Evolutionary conservation across 805 yeast species (phyloP).

Genomic region (Barnettozyma siamensis): DNA sequence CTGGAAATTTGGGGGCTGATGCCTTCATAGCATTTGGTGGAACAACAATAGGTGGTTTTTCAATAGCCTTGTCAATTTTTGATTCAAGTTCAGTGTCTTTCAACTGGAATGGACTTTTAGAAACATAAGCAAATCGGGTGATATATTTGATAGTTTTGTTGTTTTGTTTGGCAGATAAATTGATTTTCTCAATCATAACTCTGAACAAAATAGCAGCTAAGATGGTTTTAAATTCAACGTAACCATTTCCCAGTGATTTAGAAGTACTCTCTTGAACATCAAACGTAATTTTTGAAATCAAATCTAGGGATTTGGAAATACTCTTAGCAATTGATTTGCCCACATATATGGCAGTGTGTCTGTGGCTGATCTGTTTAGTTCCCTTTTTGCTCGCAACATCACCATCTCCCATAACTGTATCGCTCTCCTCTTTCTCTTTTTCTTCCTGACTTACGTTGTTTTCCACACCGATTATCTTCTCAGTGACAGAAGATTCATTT

Average conservation of each 20-base stretch:
- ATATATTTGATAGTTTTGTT: conserved; percentile 6
- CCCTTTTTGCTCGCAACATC: background rate
- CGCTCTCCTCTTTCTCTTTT: background rate
- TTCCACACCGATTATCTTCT: too few species aligned
- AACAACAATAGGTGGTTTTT: background rate
- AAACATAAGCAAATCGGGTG: conserved; percentile 14
- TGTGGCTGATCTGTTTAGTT: background rate
- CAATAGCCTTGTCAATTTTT: background rate
- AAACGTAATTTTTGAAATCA: conserved; percentile 7
- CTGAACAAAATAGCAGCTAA: conserved; percentile 14
- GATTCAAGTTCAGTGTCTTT: conserved; percentile 4
- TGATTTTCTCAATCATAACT: conserved; percentile 12
- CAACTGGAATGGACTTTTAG: conserved; percentile 13
- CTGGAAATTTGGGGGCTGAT: background rate
- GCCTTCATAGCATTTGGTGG: conserved; percentile 3
- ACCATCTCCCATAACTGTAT: background rate
- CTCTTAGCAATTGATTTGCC: conserved; percentile 5
- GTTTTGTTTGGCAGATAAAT: conserved; percentile 8
- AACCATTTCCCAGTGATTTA: conserved; percentile 16
- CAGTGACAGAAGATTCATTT: too few species aligned
- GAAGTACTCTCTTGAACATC: conserved; percentile 17
- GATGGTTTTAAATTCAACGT: conserved; percentile 11
- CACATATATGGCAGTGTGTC: conserved; percentile 4
- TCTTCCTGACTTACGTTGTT: background rate
- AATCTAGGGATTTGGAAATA: conserved; percentile 5